Base-by-base conservation (phyloP, 225 moss, liverwort and hornwort genomes). In the Pseudisothecium myosuroides region DNA sequence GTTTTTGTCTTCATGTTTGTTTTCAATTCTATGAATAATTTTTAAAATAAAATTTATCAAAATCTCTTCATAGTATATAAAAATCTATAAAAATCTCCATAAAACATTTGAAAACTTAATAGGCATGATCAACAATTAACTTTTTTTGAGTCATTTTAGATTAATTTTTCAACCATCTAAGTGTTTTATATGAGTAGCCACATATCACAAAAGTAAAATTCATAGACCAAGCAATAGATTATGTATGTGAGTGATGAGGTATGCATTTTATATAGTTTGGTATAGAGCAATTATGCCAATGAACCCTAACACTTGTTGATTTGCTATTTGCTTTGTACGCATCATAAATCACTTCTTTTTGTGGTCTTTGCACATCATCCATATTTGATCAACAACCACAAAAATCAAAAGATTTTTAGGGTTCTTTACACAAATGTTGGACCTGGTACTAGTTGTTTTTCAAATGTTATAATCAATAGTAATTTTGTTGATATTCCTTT, bases 171-270 rank as follows among this genome's bases (percentile, higher is more conserved):
- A 77, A 55, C 14, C 24, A 37, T 14, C 15, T 77, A 77, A 5
- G 36, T 77, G 2, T 77, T 76, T 29, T 5, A 76, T 1, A 14
- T 36, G 5, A 50, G 0, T 5, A 37, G 15, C 12, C 4, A 0
- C 2, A 24, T 0, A 58, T 7, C 1, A 39, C 11, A 27, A 56
- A 79, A 39, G 5, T 27, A 79, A 39, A 39, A 4, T 58, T 79
- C 5, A 18, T 56, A 1, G 5, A 27, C 0, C 0, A 0, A 59
- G 5, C 1, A 39, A 39, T 59, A 39, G 28, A 59, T 39, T 80
- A 27, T 1, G 0, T 54, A 54, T 26, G 11, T 58, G 2, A 39
- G 4, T 27, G 12, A 18, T 59, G 17, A 58, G 5, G 10, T 28
- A 39, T 39, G 58, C 7, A 80, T 59, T 21, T 29, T 14, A 5